Conservation (phyloP, 441 rosid genomes). For the Populus hybrid region DNA sequence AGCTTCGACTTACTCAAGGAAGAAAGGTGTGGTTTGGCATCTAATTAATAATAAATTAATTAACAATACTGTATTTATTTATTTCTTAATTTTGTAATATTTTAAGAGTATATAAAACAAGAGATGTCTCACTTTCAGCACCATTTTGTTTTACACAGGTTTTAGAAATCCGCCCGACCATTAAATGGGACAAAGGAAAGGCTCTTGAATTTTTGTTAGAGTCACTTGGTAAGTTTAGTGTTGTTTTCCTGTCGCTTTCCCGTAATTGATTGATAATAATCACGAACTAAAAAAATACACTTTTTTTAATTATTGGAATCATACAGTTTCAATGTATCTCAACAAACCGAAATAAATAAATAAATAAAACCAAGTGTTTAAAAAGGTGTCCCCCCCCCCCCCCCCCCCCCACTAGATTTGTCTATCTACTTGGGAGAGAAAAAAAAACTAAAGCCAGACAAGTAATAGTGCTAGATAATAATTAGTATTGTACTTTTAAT, state of each 20-base stretch:
- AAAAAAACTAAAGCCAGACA: no score
- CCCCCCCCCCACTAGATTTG: no score
- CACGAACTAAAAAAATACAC: background rate
- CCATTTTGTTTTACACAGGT: slow-evolving; percentile 47
- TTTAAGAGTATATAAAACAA: background rate
- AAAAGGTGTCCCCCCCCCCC: no score
- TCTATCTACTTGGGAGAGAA: no score
- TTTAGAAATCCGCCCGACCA: slow-evolving; percentile 82
- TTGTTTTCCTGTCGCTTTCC: background rate
- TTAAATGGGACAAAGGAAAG: slow-evolving; percentile 97
- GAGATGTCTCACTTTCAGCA: slow-evolving; percentile 18
- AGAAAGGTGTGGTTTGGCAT: slow-evolving; percentile 51
- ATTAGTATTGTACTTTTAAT: background rate
- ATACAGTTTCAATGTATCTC: no score
- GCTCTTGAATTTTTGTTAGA: slow-evolving; percentile 93
- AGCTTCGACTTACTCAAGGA: slow-evolving; percentile 66
- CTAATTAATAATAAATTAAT: slow-evolving; percentile 5
- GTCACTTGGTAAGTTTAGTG: slow-evolving; percentile 64
- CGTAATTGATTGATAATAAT: background rate
- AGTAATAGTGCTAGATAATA: background rate
- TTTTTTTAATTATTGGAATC: no score
- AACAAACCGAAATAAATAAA: no score
- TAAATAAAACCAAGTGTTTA: no score
- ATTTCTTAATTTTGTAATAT: background rate
- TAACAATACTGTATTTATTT: background rate